These are phyloP conservation scores for Linaria vulgaris DNA, from an alignment of 257 asterid genomes.

Conservation along the genomic window DNA sequence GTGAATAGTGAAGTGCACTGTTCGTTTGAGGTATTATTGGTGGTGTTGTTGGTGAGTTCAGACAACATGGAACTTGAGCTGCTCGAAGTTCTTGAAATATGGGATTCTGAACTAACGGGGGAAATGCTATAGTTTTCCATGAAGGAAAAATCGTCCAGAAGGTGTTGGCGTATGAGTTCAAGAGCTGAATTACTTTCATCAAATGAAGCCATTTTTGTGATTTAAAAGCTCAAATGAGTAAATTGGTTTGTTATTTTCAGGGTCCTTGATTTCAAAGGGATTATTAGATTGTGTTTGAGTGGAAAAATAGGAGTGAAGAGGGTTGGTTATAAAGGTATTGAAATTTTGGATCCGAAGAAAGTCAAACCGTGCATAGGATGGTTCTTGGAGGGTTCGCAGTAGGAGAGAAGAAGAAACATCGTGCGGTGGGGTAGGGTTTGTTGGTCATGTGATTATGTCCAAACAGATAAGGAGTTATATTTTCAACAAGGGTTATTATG, in stretches of 20 bases:
- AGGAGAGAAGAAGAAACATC: constrained; percentile 42
- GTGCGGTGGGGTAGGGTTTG: no score
- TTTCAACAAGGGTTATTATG: no score
- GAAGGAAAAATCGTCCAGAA: constrained; percentile 61
- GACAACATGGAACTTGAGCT: constrained; percentile 32
- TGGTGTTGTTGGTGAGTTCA: constrained; percentile 19
- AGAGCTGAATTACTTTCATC: constrained; percentile 52
- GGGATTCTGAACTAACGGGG: constrained; percentile 20
- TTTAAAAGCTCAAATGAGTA: not conserved
- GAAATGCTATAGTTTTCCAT: constrained; percentile 37
- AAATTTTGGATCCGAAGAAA: not conserved
- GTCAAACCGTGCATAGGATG: constrained; percentile 1
- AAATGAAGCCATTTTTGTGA: constrained; percentile 44
- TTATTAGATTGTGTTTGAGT: constrained; percentile 36
- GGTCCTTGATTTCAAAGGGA: not conserved
- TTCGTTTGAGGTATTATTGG: no score
- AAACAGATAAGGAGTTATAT: not conserved
- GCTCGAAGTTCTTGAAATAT: constrained; percentile 46
- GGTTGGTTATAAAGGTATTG: constrained; percentile 39
- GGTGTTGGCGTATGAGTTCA: constrained; percentile 70
- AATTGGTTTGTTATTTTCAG: not conserved
- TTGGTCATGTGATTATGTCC: constrained; percentile 3
- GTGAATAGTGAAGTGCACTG: no score
- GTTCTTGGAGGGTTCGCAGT: constrained; percentile 44
- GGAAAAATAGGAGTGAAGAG: constrained; percentile 38